Evolutionary conservation across 2,329 filamentous ascomycete genomes (phyloP).

Genomic region (Colletotrichum viniferum): DNA sequence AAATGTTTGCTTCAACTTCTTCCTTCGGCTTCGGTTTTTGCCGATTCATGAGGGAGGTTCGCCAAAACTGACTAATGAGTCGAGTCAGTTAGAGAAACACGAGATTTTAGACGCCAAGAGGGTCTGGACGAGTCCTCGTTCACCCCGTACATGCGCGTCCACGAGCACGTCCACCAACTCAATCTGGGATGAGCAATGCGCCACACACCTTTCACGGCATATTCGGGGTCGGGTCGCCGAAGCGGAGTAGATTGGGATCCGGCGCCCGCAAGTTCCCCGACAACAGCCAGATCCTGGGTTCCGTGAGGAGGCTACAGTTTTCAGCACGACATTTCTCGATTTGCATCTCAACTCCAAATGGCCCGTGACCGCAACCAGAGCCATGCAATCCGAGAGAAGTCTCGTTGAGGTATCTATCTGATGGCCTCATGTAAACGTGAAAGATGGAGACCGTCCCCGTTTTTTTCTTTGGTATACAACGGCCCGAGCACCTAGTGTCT

Average conservation of each 20-base stretch:
- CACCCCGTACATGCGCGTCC: not conserved
- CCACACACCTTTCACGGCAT: not conserved
- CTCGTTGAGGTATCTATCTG: not conserved
- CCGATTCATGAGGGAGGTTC: not conserved
- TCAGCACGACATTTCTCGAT: not conserved
- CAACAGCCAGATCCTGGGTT: not conserved
- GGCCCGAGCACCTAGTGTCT: not conserved
- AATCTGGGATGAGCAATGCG: not conserved
- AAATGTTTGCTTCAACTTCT: not conserved
- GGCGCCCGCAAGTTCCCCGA: not conserved
- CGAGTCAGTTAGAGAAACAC: not conserved
- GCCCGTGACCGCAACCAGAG: not conserved
- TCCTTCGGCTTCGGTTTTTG: not conserved
- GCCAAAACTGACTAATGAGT: not conserved
- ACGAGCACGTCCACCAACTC: not conserved
- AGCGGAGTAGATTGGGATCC: not conserved
- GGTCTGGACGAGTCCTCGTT: not conserved
- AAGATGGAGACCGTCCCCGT: not conserved
- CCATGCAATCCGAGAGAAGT: not conserved
- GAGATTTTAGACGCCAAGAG: not conserved
- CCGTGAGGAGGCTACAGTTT: not conserved
- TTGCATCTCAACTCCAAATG: not conserved
- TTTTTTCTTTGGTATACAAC: slow-evolving; percentile 3
- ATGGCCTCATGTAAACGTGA: not conserved
- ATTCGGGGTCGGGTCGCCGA: not conserved